A percentile compares a stretch with the other conserved stretches of the same genome.
These are phyloP conservation scores for Nicotiana knightiana DNA, from an alignment of 257 asterid genomes.

Conservation along the genomic window DNA sequence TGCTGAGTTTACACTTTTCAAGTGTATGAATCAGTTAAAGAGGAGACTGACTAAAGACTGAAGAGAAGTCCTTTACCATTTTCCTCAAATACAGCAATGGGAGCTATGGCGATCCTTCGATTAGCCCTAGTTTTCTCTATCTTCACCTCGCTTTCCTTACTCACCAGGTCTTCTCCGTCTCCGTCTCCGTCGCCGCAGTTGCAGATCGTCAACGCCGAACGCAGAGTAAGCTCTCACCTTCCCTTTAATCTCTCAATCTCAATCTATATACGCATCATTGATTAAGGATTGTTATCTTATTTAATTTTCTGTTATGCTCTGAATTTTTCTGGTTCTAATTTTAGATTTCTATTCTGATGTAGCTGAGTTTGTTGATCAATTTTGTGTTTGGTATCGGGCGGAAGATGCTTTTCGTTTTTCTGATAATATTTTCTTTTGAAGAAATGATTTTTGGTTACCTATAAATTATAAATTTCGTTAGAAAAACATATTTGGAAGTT, in stretches of 20 bases:
- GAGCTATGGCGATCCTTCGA: slow-evolving; percentile 28
- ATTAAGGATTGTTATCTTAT: background rate
- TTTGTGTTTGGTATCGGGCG: background rate
- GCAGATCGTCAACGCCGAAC: slow-evolving; percentile 82
- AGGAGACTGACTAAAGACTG: background rate
- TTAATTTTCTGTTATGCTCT: background rate
- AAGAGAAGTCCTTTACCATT: background rate
- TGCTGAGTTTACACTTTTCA: background rate
- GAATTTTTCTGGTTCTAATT: background rate
- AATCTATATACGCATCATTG: background rate
- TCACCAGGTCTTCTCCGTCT: slow-evolving; percentile 26
- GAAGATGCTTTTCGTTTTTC: background rate
- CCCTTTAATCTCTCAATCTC: background rate
- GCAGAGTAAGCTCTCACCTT: slow-evolving; percentile 45
- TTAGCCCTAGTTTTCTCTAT: slow-evolving; percentile 27
- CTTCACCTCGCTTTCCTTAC: slow-evolving; percentile 20
- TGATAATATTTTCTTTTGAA: background rate
- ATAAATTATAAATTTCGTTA: background rate
- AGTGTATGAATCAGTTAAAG: background rate
- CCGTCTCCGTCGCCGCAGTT: slow-evolving; percentile 34
- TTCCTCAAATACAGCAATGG: slow-evolving; percentile 27
- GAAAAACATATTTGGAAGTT: background rate
- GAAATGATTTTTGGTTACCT: background rate
- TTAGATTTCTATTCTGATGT: background rate
- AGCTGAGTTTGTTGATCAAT: background rate